These are phyloP conservation scores for Populus hybrid DNA, from an alignment of 441 rosid species.

Conservation along the genomic window DNA sequence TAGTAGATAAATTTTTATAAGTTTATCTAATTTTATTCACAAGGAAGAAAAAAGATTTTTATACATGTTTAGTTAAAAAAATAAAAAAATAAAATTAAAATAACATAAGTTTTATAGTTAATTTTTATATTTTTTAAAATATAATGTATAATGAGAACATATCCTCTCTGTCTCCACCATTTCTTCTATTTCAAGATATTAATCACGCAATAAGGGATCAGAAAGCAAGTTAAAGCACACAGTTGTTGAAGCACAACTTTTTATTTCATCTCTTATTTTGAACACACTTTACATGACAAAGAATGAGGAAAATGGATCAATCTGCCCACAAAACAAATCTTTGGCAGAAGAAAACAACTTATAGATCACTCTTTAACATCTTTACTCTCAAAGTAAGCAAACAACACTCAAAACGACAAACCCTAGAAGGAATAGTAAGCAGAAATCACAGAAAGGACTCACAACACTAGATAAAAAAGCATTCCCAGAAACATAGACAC, in stretches of 20 bases:
- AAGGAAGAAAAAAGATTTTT: too few relatives aligned
- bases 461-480: not conserved
- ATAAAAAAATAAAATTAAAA: too few relatives aligned
- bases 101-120: too few relatives aligned
- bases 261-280: not conserved
- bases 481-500: not conserved
- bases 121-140: too few relatives aligned
- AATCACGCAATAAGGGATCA: not conserved
- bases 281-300: not conserved
- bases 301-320: not conserved
- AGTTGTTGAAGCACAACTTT: not conserved
- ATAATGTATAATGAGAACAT: not conserved
- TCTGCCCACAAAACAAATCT: not conserved
- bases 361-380: not conserved
- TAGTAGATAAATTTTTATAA: too few relatives aligned
- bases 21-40: too few relatives aligned
- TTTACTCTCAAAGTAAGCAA: not conserved
- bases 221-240: not conserved
- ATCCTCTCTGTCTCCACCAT: not conserved
- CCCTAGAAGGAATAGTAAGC: not conserved
- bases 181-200: not conserved
- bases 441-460: not conserved
- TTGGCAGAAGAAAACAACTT: not conserved
- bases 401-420: not conserved
- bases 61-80: too few relatives aligned